These are phyloP conservation scores for Backusella luteola DNA, from an alignment of 192 early-diverging fungal species.

Conservation along the genomic window DNA sequence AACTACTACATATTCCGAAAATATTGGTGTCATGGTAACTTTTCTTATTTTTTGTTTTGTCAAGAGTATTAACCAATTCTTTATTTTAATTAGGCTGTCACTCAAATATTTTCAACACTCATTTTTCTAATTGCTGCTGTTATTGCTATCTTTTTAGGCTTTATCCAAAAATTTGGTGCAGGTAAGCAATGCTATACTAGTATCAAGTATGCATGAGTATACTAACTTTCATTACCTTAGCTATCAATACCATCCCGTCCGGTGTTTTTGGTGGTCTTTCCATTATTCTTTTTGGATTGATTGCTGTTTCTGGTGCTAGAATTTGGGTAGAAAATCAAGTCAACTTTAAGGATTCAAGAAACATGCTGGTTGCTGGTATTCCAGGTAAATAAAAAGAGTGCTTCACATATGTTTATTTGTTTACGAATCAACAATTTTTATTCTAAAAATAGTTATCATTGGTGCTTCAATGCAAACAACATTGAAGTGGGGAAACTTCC, in stretches of 20 bases:
- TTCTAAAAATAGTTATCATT: constrained; percentile 34
- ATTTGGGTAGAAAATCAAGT: constrained; percentile 58
- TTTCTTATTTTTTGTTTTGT: background rate
- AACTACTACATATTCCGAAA: constrained; percentile 58
- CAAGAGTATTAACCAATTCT: no score
- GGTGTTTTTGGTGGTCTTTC: constrained; percentile 57
- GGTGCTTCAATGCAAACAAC: constrained; percentile 46
- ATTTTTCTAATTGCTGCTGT: constrained; percentile 53
- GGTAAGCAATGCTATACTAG: background rate
- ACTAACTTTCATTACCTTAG: background rate
- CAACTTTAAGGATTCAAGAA: constrained; percentile 49
- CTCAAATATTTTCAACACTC: constrained; percentile 52
- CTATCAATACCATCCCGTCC: constrained; percentile 49
- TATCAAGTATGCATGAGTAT: background rate
- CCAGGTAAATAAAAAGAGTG: background rate
- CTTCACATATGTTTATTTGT: background rate
- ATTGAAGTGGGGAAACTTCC: constrained; percentile 40
- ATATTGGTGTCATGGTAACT: constrained; percentile 53
- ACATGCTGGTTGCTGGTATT: constrained; percentile 52
- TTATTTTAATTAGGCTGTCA: constrained; percentile 33
- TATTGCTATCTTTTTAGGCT: constrained; percentile 53
- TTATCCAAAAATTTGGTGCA: constrained; percentile 60
- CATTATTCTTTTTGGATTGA: constrained; percentile 54
- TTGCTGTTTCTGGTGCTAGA: constrained; percentile 52
- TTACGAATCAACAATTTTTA: background rate